Conservation (phyloP, 2,329 filamentous ascomycete species). For the Trichoderma gracile region DNA sequence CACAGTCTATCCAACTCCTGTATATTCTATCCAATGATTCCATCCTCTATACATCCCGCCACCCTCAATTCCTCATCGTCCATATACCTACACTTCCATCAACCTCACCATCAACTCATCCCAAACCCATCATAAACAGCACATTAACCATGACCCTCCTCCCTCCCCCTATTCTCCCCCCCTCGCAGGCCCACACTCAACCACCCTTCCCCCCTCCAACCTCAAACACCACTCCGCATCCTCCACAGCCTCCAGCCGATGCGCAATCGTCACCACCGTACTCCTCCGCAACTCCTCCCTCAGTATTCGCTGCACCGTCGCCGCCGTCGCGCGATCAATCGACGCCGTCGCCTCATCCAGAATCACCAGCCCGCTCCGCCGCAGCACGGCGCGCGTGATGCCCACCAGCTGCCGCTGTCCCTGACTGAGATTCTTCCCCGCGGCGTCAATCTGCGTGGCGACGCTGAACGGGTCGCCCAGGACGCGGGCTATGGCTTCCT, state of each 20-base stretch:
- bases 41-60: no score
- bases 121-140: not conserved
- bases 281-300: constrained; percentile 55
- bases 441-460: constrained; percentile 53
- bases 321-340: constrained; percentile 61
- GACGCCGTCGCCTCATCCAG: constrained; percentile 67
- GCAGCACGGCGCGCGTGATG: constrained; percentile 60
- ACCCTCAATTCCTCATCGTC: no score
- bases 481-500: constrained; percentile 58
- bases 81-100: not conserved
- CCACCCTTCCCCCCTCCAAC: constrained; percentile 53
- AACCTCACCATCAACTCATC: not conserved
- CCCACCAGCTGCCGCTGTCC: constrained; percentile 64
- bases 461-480: constrained; percentile 43
- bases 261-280: constrained; percentile 68
- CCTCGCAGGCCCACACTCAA: constrained; percentile 49
- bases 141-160: not conserved
- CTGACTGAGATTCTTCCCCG: constrained; percentile 63
- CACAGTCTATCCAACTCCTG: not conserved
- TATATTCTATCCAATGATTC: not conserved
- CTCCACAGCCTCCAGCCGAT: constrained; percentile 62
- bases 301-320: constrained; percentile 58
- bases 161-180: not conserved
- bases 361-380: constrained; percentile 60
- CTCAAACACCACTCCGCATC: constrained; percentile 58